These are phyloP conservation scores for Yamadazyma membranifaciens DNA, from an alignment of 1,139 yeast genomes.

Conservation along the genomic window DNA sequence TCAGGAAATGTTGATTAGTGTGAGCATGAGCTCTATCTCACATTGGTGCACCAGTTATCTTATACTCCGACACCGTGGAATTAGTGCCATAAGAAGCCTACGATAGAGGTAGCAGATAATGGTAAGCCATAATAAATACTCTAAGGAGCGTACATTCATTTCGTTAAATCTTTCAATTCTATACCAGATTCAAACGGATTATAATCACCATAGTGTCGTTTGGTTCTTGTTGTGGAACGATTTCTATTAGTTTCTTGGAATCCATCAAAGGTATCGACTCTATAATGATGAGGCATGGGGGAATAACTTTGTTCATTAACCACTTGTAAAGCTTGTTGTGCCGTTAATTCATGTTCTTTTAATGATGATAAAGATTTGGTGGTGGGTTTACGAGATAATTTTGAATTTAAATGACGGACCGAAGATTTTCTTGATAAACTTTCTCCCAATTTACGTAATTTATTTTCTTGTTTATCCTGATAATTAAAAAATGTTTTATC, in stretches of 20 bases:
- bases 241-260: conserved; percentile 3
- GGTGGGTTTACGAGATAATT: conserved; percentile 8
- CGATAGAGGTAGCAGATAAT: not conserved
- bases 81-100: too few species aligned
- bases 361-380: conserved; percentile 1
- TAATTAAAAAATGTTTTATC: conserved; percentile 6
- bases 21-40: too few species aligned
- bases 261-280: conserved; percentile 17
- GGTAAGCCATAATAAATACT: too few species aligned
- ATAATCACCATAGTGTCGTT: not conserved
- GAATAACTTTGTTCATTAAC: conserved; percentile 15
- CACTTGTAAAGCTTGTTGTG: conserved; percentile 17
- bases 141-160: not conserved
- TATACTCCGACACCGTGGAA: too few species aligned
- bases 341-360: conserved; percentile 11
- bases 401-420: conserved; percentile 23
- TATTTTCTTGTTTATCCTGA: conserved; percentile 22
- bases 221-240: not conserved
- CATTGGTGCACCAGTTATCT: too few species aligned
- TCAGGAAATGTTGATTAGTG: too few species aligned
- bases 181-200: conserved; percentile 3
- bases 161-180: conserved; percentile 8
- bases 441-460: conserved; percentile 32
- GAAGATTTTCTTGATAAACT: conserved; percentile 28
- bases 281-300: conserved; percentile 18